Conservation (phyloP, 2,329 filamentous ascomycete species). For the Madurella fahalii region DNA sequence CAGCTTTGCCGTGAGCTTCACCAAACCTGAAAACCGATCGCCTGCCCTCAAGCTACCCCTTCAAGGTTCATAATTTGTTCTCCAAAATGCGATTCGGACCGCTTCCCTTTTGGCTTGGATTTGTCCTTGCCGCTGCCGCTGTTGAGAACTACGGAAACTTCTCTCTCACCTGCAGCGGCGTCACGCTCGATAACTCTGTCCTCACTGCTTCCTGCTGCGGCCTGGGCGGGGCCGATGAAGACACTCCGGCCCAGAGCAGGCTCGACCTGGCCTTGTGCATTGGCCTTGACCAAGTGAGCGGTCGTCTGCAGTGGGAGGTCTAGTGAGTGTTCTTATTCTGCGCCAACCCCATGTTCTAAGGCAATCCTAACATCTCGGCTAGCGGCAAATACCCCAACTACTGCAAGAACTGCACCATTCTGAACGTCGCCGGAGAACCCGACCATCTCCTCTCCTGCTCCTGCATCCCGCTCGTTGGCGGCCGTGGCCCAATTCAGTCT, state of each 20-base stretch:
- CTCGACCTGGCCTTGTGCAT: slow-evolving; percentile 23
- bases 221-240: not conserved
- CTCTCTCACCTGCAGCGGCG: slow-evolving; percentile 15
- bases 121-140: not conserved
- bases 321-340: slow-evolving; percentile 10
- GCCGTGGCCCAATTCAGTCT: not conserved
- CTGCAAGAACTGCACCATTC: slow-evolving; percentile 17
- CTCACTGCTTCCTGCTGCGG: slow-evolving; percentile 12
- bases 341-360: not conserved
- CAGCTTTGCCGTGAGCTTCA: no score
- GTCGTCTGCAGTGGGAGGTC: slow-evolving; percentile 10
- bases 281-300: slow-evolving; percentile 15
- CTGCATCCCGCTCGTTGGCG: slow-evolving; percentile 10
- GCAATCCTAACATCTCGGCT: not conserved
- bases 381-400: slow-evolving; percentile 24
- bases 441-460: slow-evolving; percentile 9
- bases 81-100: not conserved
- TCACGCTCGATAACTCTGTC: slow-evolving; percentile 9
- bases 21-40: no score
- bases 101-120: not conserved
- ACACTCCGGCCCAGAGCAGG: slow-evolving; percentile 1
- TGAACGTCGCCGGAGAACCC: not conserved
- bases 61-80: not conserved
- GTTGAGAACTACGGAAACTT: slow-evolving; percentile 11
- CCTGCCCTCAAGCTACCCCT: no score